Base-by-base conservation (phyloP, 169 alveolate genomes). In the Cryptosporidium canis region DNA sequence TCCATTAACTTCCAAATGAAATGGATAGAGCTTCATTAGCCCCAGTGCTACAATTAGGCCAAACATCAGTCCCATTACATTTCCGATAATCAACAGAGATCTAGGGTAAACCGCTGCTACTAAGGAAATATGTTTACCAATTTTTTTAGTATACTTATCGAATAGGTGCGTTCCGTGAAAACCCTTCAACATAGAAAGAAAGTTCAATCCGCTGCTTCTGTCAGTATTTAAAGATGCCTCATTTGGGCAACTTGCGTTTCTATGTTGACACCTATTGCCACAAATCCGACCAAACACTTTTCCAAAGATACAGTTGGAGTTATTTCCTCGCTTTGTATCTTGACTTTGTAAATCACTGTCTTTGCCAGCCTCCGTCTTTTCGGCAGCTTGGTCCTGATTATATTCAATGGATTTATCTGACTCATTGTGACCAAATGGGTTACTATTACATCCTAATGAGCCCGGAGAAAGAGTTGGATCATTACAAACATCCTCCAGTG, bases 1-100 rank as follows among this genome's bases (percentile, higher is more conserved):
- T 6, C 87, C 87, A 43, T 77, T 77, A 12, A 77, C 72, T 18
- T 77, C 87, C 2, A 77, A 45, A 63, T 77, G 66, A 33, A 77
- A 77, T 16, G 87, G 87, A 35, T 45, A 43, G n/a, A 77, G 33
- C 47, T 77, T 77, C 87, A 77, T 77, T 14, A 77, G 16, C 12
- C 87, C 87, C 64, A 77, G 41, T 12, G 87, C 87, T 37, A 77
- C 87, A 24, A 61, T 31, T 77, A 55, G 31, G 24, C 87, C 87
- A 63, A 77, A 43, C 65, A 77, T 37, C n/a, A 77, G 12, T 3
- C 87, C 87, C 44, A 77, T 29, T 1, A 61, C 58, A 63, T 77
- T 77, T 35, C 87, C 87, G 14, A 77, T 58, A 39, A 77, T 77
- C 2, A 77, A 48, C 37, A 77, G 87, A 16, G 72, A 58, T 12